phyloP scores from a whole-genome alignment of 2,329 filamentous ascomycete genomes.

The Ascochyta lentis region DNA sequence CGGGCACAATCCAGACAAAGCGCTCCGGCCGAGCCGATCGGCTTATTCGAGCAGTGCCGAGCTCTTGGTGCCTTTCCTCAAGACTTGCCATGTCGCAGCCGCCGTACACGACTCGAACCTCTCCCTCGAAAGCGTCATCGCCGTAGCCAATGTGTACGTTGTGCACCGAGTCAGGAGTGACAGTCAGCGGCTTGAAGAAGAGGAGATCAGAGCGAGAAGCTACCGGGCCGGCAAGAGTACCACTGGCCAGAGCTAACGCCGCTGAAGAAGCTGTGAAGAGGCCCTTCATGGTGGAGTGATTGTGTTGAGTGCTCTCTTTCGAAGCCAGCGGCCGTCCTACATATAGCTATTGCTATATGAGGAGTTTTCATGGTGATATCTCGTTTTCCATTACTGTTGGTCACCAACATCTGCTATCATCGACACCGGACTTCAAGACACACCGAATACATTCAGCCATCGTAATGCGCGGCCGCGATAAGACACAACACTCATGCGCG shows the following conservation, averaged over 20 bases:
- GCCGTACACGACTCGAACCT: conserved; percentile 55
- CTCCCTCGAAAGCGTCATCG: conserved; percentile 50
- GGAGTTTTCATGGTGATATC: not conserved
- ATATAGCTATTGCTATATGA: conserved; percentile 20
- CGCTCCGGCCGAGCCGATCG: conserved; percentile 51
- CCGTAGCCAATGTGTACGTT: conserved; percentile 58
- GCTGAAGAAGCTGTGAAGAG: conserved; percentile 36
- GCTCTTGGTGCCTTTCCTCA: conserved; percentile 52
- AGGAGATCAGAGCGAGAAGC: conserved; percentile 32
- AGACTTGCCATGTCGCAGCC: conserved; percentile 49
- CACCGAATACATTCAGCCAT: conserved; percentile 4
- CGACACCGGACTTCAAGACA: not conserved
- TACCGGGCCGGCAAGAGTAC: conserved; percentile 27
- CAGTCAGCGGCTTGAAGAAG: conserved; percentile 42
- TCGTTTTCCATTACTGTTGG: conserved; percentile 21
- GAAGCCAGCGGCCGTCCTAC: conserved; percentile 5
- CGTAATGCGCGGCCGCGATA: conserved; percentile 26
- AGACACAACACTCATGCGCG: conserved; percentile 12
- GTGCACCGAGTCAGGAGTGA: conserved; percentile 54
- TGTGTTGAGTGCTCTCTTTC: conserved; percentile 1
- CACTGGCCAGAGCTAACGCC: conserved; percentile 35
- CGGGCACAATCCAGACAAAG: conserved; percentile 58
- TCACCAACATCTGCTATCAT: conserved; percentile 27
- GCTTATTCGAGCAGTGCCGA: conserved; percentile 48
- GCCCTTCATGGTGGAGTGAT: conserved; percentile 32